phyloP scores from a whole-genome alignment of 2,329 filamentous ascomycete species.

The Huntiella moniliformis region DNA sequence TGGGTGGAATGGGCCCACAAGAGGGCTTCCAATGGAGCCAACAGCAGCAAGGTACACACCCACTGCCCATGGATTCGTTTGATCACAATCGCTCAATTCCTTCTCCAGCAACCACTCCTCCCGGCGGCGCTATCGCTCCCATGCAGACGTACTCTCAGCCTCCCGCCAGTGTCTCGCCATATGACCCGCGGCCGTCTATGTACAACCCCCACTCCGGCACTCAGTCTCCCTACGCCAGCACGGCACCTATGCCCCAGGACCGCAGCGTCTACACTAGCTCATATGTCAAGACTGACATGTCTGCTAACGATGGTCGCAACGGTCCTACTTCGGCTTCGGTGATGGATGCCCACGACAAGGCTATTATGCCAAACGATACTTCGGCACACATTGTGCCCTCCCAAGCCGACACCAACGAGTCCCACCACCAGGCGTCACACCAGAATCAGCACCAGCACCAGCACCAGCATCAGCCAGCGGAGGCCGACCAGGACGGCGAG shows the following conservation, averaged over 20 bases:
- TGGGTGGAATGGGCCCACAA: conserved; percentile 51
- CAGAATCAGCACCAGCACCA: too few relatives aligned
- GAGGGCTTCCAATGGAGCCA: conserved; percentile 63
- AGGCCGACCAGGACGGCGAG: conserved; percentile 57
- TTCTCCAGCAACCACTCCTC: conserved; percentile 80
- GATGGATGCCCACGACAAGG: conserved; percentile 30
- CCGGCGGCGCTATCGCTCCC: conserved; percentile 54
- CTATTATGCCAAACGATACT: conserved; percentile 34
- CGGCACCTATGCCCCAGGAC: conserved; percentile 39
- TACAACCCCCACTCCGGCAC: conserved; percentile 55
- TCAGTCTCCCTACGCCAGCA: conserved; percentile 51
- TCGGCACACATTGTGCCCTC: conserved; percentile 30
- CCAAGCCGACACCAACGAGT: conserved; percentile 30
- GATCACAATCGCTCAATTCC: conserved; percentile 72
- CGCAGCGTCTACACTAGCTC: conserved; percentile 49
- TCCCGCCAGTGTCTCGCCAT: conserved; percentile 37
- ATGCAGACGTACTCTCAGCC: conserved; percentile 56
- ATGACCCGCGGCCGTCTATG: conserved; percentile 60
- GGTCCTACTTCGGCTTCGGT: conserved; percentile 8
- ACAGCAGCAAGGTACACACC: conserved; percentile 42
- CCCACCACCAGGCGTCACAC: conserved; percentile 36
- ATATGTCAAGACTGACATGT: conserved; percentile 79
- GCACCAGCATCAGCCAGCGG: conserved; percentile 24
- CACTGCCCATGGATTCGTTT: conserved; percentile 64
- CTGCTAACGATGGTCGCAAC: conserved; percentile 47